These are phyloP conservation scores for Venturia oleaginea DNA, from an alignment of 2,329 filamentous ascomycete genomes.

Conservation along the genomic window DNA sequence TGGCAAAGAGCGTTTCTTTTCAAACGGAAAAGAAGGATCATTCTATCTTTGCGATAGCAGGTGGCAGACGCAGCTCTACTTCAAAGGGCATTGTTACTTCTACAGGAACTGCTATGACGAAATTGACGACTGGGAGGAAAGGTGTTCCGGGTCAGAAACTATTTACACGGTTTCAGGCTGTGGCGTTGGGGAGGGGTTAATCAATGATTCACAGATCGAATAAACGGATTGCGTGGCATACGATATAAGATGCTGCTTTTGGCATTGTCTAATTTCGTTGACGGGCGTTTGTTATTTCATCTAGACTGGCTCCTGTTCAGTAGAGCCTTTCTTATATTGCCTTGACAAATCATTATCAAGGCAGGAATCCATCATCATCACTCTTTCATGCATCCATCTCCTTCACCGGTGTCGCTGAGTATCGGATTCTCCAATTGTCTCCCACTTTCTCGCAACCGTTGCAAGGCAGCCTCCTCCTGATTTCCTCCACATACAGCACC, in stretches of 20 bases:
- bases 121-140: slow-evolving; percentile 7
- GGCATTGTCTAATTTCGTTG: neutral
- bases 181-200: neutral
- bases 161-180: slow-evolving; percentile 1
- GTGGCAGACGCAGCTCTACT: neutral
- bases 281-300: neutral
- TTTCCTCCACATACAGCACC: neutral
- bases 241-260: neutral
- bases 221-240: neutral
- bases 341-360: neutral
- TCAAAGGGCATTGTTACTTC: neutral
- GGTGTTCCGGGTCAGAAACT: slow-evolving; percentile 1
- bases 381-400: no score
- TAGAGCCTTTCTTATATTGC: slow-evolving; percentile 1
- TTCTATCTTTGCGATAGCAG: neutral
- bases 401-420: no score
- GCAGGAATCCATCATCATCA: neutral
- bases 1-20: slow-evolving; percentile 5
- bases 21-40: neutral
- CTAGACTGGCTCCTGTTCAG: slow-evolving; percentile 1
- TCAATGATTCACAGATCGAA: neutral
- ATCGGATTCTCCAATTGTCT: no score
- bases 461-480: neutral
- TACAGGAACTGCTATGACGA: neutral
- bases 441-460: no score